A percentile compares a stretch with the other conserved stretches of the same genome.
Conservation (phyloP, 345 rosid genomes). For the Camelina neglecta region DNA sequence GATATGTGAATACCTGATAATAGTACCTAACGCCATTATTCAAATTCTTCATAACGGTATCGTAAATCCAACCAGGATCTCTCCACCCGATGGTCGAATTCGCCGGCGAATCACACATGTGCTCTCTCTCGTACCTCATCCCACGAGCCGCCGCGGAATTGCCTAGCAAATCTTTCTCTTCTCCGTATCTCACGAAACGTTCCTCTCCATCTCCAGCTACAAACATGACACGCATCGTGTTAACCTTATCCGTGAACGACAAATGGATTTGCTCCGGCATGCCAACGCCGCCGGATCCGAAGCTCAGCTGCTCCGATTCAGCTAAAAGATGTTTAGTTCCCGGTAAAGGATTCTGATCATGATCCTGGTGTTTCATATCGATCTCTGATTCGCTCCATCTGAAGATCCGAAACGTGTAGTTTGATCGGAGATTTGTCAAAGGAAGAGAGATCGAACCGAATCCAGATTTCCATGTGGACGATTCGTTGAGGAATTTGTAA, state of each 20-base stretch:
- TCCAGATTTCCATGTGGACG: conserved; percentile 64
- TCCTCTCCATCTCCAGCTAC: conserved; percentile 66
- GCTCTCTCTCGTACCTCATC: conserved; percentile 75
- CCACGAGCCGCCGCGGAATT: conserved; percentile 55
- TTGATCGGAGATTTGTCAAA: conserved; percentile 72
- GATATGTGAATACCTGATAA: conserved; percentile 61
- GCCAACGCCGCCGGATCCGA: conserved; percentile 53
- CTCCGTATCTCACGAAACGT: conserved; percentile 76
- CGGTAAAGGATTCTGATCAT: conserved; percentile 85
- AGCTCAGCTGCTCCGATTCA: conserved; percentile 57
- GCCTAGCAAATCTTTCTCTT: conserved; percentile 52
- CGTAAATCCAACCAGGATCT: conserved; percentile 92
- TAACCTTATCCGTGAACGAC: conserved; percentile 56
- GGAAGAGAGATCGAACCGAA: conserved; percentile 74
- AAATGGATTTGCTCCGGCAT: conserved; percentile 88
- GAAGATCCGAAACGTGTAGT: conserved; percentile 89
- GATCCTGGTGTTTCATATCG: conserved; percentile 57
- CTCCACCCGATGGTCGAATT: conserved; percentile 81
- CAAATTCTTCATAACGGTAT: conserved; percentile 62
- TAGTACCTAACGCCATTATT: conserved; percentile 68
- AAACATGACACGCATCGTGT: conserved; percentile 86
- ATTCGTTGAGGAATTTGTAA: conserved; percentile 73
- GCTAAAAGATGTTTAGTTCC: conserved; percentile 64
- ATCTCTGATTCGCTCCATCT: conserved; percentile 75
- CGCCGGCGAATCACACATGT: conserved; percentile 89